These are phyloP conservation scores for Chaetothyriales sp. DNA, from an alignment of 2,329 filamentous ascomycete genomes.

Conservation along the genomic window DNA sequence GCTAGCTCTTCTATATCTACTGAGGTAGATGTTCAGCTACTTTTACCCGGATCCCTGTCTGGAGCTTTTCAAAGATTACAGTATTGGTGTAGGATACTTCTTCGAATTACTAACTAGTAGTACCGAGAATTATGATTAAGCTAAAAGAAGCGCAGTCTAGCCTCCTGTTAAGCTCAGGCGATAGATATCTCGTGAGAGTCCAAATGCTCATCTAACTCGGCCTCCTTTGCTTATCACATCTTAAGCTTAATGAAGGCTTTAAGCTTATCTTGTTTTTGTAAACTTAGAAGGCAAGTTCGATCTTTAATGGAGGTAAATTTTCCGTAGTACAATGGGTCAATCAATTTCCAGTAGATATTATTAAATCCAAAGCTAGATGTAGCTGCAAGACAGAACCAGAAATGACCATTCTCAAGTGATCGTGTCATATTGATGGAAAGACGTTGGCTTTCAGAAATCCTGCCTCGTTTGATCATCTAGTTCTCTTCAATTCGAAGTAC, in stretches of 20 bases:
- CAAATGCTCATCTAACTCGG: neutral
- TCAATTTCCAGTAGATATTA: conserved; percentile 20
- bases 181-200: neutral
- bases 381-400: conserved; percentile 16
- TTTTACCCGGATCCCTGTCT: no score
- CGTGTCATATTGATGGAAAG: conserved; percentile 16
- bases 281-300: conserved; percentile 14
- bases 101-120: no score
- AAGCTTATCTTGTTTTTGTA: conserved; percentile 17
- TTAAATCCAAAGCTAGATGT: conserved; percentile 20
- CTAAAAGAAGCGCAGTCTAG: no score
- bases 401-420: conserved; percentile 15
- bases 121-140: no score
- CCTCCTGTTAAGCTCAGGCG: neutral
- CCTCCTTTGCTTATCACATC: conserved; percentile 11
- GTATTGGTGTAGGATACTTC: no score
- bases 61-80: no score
- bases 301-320: conserved; percentile 19
- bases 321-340: conserved; percentile 15
- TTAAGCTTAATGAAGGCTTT: conserved; percentile 18
- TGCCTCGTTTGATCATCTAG: conserved; percentile 10
- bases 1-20: no score
- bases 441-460: neutral
- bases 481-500: conserved; percentile 18
- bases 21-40: no score